Base-by-base conservation (phyloP, 306 rosid species). In the Adenanthera pavonina region DNA sequence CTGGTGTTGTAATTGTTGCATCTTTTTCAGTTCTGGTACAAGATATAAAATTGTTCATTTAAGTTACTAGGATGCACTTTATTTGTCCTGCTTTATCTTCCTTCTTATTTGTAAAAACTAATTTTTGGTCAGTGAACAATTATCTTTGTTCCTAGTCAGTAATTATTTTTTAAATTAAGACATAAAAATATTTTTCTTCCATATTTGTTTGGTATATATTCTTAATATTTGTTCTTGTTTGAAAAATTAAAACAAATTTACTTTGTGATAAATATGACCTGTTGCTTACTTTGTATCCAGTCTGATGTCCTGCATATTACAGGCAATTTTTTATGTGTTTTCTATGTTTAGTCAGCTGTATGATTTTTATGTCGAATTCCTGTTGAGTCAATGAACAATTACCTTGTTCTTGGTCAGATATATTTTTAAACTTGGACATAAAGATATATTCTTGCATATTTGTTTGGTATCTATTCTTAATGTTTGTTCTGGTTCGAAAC, bases 11-110 rank as follows among this genome's bases (percentile, higher is more conserved):
- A 61, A 91, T 93, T 86, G 92, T 95, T 78, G 72, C 87, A 48
- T 88, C 98, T 20, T 92, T 89, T 81, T 80, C 88, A 47, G 38
- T 95, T 89, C 80, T 95, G 99, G 99, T 95, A 89, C 79, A 54
- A 8, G 69, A 38, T 48, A 48, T 64, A 47, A 75, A 72, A 68
- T 81, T 75, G 56, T 53, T 44, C 19, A 41, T 67, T 77, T 46
- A 15, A 38, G 64, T 46, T 13, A 40, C 44, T 68, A 10, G 8
- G 16, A 14, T 70, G 56, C 43, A 14, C 41, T 44, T 60, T 46
- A 51, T 30, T 4, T 69, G 20, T 35, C 72, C 17, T 33, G 62
- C 60, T 75, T 69, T 13, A 75, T 62, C 77, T 65, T 13, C 15
- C 19, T 71, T 47, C 54, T 43, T 36, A 11, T 73, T 46, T 7